phyloP scores from a whole-genome alignment of 2,329 filamentous ascomycete species.

The Neopestalotiopsis sp. region DNA sequence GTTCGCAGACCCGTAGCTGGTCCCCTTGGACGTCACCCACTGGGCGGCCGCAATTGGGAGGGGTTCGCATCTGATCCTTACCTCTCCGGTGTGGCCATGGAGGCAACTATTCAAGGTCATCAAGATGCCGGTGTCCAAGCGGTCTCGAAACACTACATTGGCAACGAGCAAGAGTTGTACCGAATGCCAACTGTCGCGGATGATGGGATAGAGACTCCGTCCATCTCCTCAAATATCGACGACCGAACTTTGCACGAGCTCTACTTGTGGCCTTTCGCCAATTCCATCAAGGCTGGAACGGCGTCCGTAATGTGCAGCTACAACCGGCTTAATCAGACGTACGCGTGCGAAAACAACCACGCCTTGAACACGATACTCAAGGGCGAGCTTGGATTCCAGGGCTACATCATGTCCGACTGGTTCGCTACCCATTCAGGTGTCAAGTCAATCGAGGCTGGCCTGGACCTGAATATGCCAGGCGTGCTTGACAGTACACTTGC shows the following conservation, averaged over 20 bases:
- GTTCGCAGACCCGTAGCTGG: too few species aligned
- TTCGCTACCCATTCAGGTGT: constrained; percentile 68
- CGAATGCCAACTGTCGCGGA: too few species aligned
- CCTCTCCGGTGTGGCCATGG: too few species aligned
- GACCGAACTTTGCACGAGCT: constrained; percentile 61
- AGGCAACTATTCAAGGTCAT: too few species aligned
- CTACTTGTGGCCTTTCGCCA: constrained; percentile 61
- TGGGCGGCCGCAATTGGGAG: too few species aligned
- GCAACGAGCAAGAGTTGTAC: too few species aligned
- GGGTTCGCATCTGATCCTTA: too few species aligned
- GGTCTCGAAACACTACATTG: too few species aligned
- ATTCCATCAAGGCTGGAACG: constrained; percentile 34
- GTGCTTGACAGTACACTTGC: constrained; percentile 14
- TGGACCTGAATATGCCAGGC: constrained; percentile 74
- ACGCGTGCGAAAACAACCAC: constrained; percentile 54
- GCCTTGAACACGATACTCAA: constrained; percentile 53
- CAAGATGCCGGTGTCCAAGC: too few species aligned
- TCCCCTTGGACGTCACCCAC: too few species aligned
- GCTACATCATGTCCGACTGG: constrained; percentile 74
- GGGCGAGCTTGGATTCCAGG: constrained; percentile 52
- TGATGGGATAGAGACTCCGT: too few species aligned
- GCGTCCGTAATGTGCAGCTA: constrained; percentile 49
- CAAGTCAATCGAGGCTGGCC: constrained; percentile 64
- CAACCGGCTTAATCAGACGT: constrained; percentile 52
- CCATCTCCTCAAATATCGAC: constrained; percentile 50